Conservation (phyloP, 495 filamentous ascomycete genomes). For the Gamarada debralockiae region DNA sequence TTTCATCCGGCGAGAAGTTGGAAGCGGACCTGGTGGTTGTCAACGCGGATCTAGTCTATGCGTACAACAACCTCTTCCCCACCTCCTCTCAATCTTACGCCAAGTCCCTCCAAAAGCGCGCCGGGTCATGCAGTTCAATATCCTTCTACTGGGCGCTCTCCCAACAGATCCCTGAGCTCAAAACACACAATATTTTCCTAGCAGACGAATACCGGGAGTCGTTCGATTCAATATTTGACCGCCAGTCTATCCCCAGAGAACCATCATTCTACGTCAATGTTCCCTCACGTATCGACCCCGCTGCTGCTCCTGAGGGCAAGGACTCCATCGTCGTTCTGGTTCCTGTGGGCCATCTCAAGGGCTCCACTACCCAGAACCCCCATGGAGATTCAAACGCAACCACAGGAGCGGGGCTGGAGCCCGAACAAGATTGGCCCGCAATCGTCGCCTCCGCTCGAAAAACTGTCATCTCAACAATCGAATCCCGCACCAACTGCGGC, state of each 20-base stretch:
- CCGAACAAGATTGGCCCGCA: conserved; percentile 51
- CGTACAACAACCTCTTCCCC: conserved; percentile 62
- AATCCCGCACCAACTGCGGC: conserved; percentile 45
- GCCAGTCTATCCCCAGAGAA: conserved; percentile 55
- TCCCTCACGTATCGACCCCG: conserved; percentile 58
- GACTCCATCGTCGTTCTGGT: conserved; percentile 64
- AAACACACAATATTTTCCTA: conserved; percentile 73
- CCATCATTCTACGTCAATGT: conserved; percentile 75
- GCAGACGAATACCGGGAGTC: conserved; percentile 62
- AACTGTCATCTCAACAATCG: conserved; percentile 51
- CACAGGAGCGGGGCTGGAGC: conserved; percentile 29
- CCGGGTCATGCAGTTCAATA: conserved; percentile 63
- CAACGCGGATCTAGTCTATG: conserved; percentile 68
- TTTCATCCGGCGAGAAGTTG: conserved; percentile 47
- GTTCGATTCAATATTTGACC: conserved; percentile 68
- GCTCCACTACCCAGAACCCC: conserved; percentile 7
- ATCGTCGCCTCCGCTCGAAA: conserved; percentile 48
- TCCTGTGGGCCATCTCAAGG: conserved; percentile 57
- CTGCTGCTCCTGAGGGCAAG: conserved; percentile 56
- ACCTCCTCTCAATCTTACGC: conserved; percentile 36
- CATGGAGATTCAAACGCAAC: conserved; percentile 24
- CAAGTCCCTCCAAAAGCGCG: conserved; percentile 39
- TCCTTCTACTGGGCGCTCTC: conserved; percentile 71
- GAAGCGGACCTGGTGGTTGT: conserved; percentile 58
- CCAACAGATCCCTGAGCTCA: conserved; percentile 49